Base-by-base conservation (phyloP, 2,329 filamentous ascomycete species). In the Ceratocystis cubensis region DNA sequence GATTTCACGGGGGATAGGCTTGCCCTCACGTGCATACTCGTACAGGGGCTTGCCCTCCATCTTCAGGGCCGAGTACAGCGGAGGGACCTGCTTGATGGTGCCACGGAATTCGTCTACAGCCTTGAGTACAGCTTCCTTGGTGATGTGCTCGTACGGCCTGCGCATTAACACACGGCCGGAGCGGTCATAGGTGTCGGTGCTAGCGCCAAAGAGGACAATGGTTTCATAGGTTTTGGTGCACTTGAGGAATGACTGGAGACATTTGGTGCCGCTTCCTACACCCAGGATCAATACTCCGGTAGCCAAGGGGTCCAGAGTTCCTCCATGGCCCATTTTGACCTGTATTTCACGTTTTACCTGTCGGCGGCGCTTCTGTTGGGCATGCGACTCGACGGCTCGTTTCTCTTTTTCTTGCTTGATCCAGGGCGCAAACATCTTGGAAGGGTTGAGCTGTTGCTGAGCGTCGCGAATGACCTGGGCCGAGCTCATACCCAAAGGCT, bases 211-310 rank as follows among this genome's bases (percentile, higher is more conserved):
- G 3, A 97, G 77, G 0, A 97, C 84, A 2, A 91, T 83, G 0
- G 91, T 86, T 76, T 97, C 93, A 76, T 99, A 99, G 0, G 85
- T 88, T 79, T 99, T 99, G 61, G 88, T 95, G 79, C 94, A 96
- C 65, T 84, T 81, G 57, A 97, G 80, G 74, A 96, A 97, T 45
- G 84, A 79, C 50, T 83, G 79, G 1, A 99, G 82, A 15, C 82
- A 79, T 76, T 97, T 99, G 66, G 94, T 99, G 48, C 90, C 94
- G 68, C 83, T 85, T 45, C 93, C 94, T 64, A 96, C 81, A 66
- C 93, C 94, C 5, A 94, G 81, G 69, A 97, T 91, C 63, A 99
- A 82, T 28, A 99, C 89, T 59, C 94, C 94, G 0, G 92, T 96
- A 7, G 94, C 94, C 72, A 96, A 82, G 30, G 94, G 94, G 73